Percentiles rank a stretch among this genome's conserved stretches.
These are phyloP conservation scores for Aspergillus ostianus DNA, from an alignment of 495 filamentous ascomycete species.

Conservation along the genomic window DNA sequence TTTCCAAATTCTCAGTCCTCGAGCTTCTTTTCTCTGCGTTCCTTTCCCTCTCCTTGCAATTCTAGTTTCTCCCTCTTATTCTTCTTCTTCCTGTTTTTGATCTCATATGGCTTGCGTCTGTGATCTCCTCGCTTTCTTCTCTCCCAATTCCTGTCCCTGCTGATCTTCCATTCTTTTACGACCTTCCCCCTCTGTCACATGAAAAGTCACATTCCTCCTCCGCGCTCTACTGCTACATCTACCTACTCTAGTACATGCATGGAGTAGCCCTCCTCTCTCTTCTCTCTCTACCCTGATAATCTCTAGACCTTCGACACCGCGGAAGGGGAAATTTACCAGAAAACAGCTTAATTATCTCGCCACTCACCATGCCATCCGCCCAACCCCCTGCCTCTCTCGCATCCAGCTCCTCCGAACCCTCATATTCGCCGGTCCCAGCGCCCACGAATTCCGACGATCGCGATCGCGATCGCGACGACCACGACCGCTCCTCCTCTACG, in stretches of 20 bases:
- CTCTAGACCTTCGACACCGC: not conserved
- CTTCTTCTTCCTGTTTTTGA: not conserved
- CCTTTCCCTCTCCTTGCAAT: not conserved
- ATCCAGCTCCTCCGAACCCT: slow-evolving; percentile 26
- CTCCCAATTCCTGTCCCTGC: not conserved
- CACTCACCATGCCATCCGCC: not conserved
- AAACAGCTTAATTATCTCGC: slow-evolving; percentile 6
- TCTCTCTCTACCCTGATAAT: slow-evolving; percentile 8
- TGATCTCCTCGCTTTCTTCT: not conserved
- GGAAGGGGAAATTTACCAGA: not conserved
- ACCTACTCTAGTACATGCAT: slow-evolving; percentile 3
- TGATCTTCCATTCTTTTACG: not conserved
- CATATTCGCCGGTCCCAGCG: slow-evolving; percentile 22
- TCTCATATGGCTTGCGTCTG: not conserved
- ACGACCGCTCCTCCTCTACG: slow-evolving; percentile 44
- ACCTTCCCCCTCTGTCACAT: slow-evolving; percentile 4
- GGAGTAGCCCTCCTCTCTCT: slow-evolving; percentile 7
- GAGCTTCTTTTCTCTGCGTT: not conserved
- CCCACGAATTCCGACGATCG: slow-evolving; percentile 23
- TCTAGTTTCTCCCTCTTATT: not conserved
- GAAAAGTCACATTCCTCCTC: not conserved
- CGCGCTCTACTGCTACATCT: not conserved
- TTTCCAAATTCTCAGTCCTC: not conserved
- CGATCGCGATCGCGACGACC: slow-evolving; percentile 25
- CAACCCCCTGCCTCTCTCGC: slow-evolving; percentile 15